Evolutionary conservation across 176 grass and related monocot genomes (phyloP).

Genomic region (Zoysia pacifica): DNA sequence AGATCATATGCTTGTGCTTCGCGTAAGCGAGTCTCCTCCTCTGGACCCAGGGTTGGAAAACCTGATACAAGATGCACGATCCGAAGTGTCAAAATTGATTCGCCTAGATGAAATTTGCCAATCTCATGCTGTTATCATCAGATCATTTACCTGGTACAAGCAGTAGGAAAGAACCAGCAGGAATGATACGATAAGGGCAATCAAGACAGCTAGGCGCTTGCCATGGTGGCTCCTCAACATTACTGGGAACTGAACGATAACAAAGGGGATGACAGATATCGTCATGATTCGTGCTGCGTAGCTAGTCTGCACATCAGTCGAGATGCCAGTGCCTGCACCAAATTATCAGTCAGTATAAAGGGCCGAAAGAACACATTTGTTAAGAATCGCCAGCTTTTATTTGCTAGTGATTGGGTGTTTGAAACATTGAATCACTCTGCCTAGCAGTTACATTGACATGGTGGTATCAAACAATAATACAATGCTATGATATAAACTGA

Average conservation of each 20-base stretch:
- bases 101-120: neutral
- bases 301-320: conserved; percentile 83
- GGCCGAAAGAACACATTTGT: neutral
- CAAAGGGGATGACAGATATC: conserved; percentile 81
- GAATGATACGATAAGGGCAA: conserved; percentile 63
- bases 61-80: conserved; percentile 49
- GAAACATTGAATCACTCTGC: conserved; percentile 12
- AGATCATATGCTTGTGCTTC: conserved; percentile 96
- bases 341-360: neutral
- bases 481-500: neutral
- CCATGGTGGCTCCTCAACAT: conserved; percentile 61
- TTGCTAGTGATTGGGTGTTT: neutral
- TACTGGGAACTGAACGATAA: conserved; percentile 84
- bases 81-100: conserved; percentile 23
- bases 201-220: conserved; percentile 61
- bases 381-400: neutral
- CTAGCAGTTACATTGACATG: neutral
- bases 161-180: conserved; percentile 75
- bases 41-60: conserved; percentile 98
- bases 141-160: conserved; percentile 75
- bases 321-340: conserved; percentile 64
- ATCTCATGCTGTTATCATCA: neutral
- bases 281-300: conserved; percentile 93
- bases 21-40: conserved; percentile 81
- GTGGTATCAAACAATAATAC: conserved; percentile 10